phyloP scores from a whole-genome alignment of 176 grass and related monocot species.

The Panicum miliaceum region DNA sequence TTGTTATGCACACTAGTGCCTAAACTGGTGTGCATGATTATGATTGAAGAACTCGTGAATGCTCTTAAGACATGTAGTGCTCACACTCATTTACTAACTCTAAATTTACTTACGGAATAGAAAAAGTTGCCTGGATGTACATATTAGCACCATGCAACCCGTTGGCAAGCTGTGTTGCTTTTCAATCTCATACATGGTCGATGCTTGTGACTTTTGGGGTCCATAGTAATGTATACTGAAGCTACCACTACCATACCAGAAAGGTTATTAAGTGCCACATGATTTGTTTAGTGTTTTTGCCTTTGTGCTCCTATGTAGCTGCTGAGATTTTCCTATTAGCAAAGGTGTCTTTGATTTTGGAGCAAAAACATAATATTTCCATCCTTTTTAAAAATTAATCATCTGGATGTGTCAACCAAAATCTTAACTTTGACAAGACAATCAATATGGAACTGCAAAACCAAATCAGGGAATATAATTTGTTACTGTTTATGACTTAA shows the following conservation, averaged over 20 bases:
- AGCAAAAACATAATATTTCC: neutral
- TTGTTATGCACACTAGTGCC: neutral
- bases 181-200: neutral
- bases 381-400: neutral
- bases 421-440: neutral
- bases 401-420: constrained; percentile 2
- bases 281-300: neutral
- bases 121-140: neutral
- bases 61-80: neutral
- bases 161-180: neutral
- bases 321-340: neutral
- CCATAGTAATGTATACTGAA: neutral
- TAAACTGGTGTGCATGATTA: neutral
- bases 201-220: constrained; percentile 6
- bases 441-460: neutral
- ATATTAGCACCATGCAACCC: constrained; percentile 1
- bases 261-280: neutral
- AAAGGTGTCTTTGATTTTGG: neutral
- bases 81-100: neutral
- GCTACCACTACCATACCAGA: neutral
- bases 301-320: neutral
- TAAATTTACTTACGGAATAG: neutral
- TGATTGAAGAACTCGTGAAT: neutral
- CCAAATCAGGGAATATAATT: neutral
- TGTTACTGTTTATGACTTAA: constrained; percentile 12